phyloP scores from a whole-genome alignment of 768 basidiomycete genomes.

The Nidularia pulvinata region DNA sequence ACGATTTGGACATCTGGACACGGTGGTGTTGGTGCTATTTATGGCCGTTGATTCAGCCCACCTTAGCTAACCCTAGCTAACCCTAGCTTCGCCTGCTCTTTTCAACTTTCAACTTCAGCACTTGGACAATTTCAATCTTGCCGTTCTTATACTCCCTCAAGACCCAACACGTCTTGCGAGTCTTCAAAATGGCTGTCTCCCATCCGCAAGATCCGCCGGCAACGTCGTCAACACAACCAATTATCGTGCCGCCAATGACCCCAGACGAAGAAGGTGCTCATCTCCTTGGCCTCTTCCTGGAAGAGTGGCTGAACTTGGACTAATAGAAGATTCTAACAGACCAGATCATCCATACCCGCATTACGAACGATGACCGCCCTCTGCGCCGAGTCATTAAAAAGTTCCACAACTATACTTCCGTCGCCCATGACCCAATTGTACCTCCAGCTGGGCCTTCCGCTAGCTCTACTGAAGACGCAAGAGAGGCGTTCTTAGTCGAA shows the following conservation, averaged over 20 bases:
- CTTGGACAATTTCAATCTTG: background rate
- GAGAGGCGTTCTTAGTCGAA: conserved; percentile 80
- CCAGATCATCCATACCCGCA: conserved; percentile 77
- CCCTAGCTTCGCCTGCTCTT: too few relatives aligned
- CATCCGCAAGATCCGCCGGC: conserved; percentile 2
- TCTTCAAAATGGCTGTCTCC: conserved; percentile 6
- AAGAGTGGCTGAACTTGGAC: conserved; percentile 9
- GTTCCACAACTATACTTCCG: conserved; percentile 71
- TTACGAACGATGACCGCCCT: conserved; percentile 81
- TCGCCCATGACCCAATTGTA: conserved; percentile 48
- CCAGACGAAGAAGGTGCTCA: conserved; percentile 64
- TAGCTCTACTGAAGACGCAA: conserved; percentile 53
- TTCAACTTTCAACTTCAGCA: too few relatives aligned
- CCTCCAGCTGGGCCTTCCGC: conserved; percentile 19
- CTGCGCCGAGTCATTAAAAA: conserved; percentile 80
- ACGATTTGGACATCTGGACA: too few relatives aligned
- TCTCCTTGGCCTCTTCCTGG: background rate
- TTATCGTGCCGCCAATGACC: conserved; percentile 23
- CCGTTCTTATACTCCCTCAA: background rate
- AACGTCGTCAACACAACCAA: conserved; percentile 17
- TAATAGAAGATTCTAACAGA: conserved; percentile 45
- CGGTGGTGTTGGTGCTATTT: too few relatives aligned
- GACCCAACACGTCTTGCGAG: background rate
- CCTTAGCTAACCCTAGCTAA: too few relatives aligned
- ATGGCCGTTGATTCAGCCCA: too few relatives aligned